Conservation (phyloP, 805 yeast species). For the Huiozyma naganishii region DNA sequence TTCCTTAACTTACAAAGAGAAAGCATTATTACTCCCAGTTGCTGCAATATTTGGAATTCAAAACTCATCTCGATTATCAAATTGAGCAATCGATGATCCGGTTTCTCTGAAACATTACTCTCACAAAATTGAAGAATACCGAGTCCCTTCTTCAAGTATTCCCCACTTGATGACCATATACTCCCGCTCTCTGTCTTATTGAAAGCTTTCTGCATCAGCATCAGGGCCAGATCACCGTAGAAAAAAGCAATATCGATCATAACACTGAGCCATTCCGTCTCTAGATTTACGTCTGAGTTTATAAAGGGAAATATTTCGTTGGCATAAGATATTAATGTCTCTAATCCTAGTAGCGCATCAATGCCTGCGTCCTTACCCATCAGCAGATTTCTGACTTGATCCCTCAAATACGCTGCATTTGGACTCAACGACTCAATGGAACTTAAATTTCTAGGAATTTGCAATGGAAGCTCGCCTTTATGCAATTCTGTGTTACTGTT, state of each 20-base stretch:
- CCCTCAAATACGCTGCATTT: background rate
- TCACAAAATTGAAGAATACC: constrained; percentile 16
- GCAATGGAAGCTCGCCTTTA: background rate
- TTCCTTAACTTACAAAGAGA: constrained; percentile 23
- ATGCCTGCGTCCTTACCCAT: background rate
- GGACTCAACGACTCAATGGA: background rate
- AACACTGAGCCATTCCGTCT: constrained; percentile 4
- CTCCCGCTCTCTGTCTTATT: constrained; percentile 8
- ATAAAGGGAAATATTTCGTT: background rate
- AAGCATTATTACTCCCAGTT: constrained; percentile 21
- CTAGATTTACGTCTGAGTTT: background rate
- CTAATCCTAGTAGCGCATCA: constrained; percentile 3
- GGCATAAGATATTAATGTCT: constrained; percentile 4
- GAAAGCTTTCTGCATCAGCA: constrained; percentile 21
- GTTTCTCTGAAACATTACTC: background rate
- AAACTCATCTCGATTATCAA: constrained; percentile 3
- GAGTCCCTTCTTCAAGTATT: constrained; percentile 17
- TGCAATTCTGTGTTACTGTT: too few species aligned
- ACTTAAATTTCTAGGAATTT: background rate
- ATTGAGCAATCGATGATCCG: background rate
- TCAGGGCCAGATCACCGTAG: constrained; percentile 14
- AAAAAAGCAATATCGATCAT: constrained; percentile 14
- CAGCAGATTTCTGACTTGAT: background rate
- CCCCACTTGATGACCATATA: constrained; percentile 21
- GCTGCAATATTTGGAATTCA: constrained; percentile 19